Evolutionary conservation across 1,139 yeast genomes (phyloP), one percentile per base, ranked within the genome.

Genomic region (Nakaseomyces glabratus): DNA sequence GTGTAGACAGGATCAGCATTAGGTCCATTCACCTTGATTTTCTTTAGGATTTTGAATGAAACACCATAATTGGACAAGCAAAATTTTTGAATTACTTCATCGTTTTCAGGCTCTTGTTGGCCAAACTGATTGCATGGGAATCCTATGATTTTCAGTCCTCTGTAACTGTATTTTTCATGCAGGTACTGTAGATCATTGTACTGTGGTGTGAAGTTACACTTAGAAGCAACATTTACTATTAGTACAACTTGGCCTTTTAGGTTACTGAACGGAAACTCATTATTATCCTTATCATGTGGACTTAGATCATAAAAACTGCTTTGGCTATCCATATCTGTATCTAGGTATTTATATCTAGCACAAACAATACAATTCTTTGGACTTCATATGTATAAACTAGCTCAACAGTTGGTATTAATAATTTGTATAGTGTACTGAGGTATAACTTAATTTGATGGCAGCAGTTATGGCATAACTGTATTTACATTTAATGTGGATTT

Each of bases 121-220:
- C 79, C 82, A 52, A 88, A 86, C 57, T 86, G 96, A 55, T 77
- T 76, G 55, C 84, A 75, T 39, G 96, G 96, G 71, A 86, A 86
- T 0, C 93, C 96, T 31, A 88, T 55, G 35, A 88, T 69, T 33
- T 68, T 77, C 28, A 88, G 69, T 4, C 82, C 88, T 47, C 72
- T 55, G 44, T 70, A 82, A 42, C 70, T 68, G 61, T 76, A 84
- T 56, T 77, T 73, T 50, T 78, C 66, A 66, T 85, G 78, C 42
- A 86, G 64, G 41, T 66, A 73, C 62, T 88, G 93, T 39, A 88
- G 68, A 36, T 76, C 93, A 52, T 65, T 60, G 60, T 82, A 85
- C 51, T 90, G 94, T 39, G 49, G 47, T 1, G 55, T 46, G 14
- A 50, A 48, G 2, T 45, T 49, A 36, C 61, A 84, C 52, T 82